These are phyloP conservation scores for Xenosphaeropsis pyriputrescens DNA, from an alignment of 2,329 filamentous ascomycete species.

Conservation along the genomic window DNA sequence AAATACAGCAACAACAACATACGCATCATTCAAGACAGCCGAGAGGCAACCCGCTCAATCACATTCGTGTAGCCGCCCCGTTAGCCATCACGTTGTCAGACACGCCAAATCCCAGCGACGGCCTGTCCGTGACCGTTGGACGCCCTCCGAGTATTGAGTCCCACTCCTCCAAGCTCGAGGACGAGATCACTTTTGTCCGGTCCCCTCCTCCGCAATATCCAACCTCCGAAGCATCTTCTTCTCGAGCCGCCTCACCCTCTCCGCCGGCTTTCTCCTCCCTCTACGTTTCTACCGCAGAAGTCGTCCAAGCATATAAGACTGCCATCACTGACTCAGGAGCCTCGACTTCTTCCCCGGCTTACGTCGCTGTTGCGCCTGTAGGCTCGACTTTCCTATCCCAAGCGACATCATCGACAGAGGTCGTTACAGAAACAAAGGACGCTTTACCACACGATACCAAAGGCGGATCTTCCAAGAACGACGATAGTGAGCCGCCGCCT, in stretches of 20 bases:
- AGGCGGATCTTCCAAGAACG: slow-evolving; percentile 52
- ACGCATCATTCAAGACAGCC: background rate
- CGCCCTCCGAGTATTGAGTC: slow-evolving; percentile 7
- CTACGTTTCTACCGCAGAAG: slow-evolving; percentile 27
- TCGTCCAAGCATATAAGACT: slow-evolving; percentile 21
- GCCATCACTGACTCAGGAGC: slow-evolving; percentile 21
- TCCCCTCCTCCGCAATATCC: slow-evolving; percentile 47
- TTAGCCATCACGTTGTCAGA: slow-evolving; percentile 31
- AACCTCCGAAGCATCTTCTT: slow-evolving; percentile 33
- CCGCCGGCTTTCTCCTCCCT: slow-evolving; percentile 48
- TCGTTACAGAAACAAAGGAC: slow-evolving; percentile 64
- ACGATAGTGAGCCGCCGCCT: slow-evolving; percentile 84
- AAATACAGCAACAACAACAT: too few relatives aligned
- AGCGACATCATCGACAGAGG: slow-evolving; percentile 24
- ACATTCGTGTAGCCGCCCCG: background rate
- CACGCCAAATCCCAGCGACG: slow-evolving; percentile 26
- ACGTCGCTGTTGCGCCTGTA: slow-evolving; percentile 22
- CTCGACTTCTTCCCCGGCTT: slow-evolving; percentile 33
- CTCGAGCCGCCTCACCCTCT: slow-evolving; percentile 24
- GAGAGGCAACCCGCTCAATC: background rate
- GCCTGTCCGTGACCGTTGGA: slow-evolving; percentile 27
- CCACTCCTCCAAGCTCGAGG: slow-evolving; percentile 19
- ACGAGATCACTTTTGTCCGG: slow-evolving; percentile 21
- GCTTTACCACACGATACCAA: slow-evolving; percentile 74
- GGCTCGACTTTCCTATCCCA: background rate